Base-by-base conservation (phyloP, 331 rosid species). In the Prunus yedoensis region DNA sequence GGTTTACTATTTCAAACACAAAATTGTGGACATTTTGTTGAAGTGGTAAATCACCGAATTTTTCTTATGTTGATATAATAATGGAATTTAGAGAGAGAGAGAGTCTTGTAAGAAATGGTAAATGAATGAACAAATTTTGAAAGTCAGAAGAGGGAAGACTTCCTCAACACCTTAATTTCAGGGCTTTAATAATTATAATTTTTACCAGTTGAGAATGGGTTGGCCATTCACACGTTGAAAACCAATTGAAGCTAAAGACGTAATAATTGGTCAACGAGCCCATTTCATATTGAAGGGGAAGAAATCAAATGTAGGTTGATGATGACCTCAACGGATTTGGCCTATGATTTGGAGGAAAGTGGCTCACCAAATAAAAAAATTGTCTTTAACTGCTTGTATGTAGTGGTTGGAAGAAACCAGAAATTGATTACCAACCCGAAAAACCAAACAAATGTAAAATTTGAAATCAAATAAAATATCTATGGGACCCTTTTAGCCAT, bases 111-210 rank as follows among this genome's bases (percentile, higher is more conserved):
- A 5, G 38, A 32, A 32, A 32, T 32, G 38, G 38, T 32, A 32
- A 32, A 32, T 4, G 38, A 32, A 35, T 35, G 41, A 35, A 14
- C 4, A 47, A 11, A 47, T 25, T 25, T 25, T 25, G 13, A 53
- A 70, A 74, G 83, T 71, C 83, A 79, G 75, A 75, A 38, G 1
- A 38, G 43, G 25, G 17, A 15, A 52, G 74, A 52, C 65, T 59
- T 59, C 6, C 27, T 60, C 65, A 35, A 17, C 25, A n/a, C 6
- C 20, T 17, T 35, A 12, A 15, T 7, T 17, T 9, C 21, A 17
- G 28, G 23, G 28, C 20, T 46, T 25, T 47, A 11, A 17, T 38
- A 1, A 38, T 38, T 38, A 38, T 7, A 46, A 32, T 32, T 32
- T 32, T 32, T 32, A 32, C 38, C 38, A 35, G 77, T 6, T 3